Conservation (phyloP, 192 early-diverging fungal genomes). For the Powellomyces hirtus region DNA sequence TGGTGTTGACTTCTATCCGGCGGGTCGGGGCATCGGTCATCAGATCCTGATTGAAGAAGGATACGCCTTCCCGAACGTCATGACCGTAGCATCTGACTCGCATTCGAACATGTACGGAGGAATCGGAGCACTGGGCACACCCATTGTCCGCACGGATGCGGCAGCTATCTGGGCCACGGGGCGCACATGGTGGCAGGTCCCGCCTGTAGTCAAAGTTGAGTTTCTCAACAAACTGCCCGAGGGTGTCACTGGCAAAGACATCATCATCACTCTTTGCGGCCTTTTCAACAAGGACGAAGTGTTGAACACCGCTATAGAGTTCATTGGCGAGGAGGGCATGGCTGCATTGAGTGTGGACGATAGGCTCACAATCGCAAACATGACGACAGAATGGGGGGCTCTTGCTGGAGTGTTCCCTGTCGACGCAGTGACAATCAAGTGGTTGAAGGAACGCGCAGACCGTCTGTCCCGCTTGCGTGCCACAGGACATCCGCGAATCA, state of each 20-base stretch:
- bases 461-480: slow-evolving; percentile 28
- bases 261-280: slow-evolving; percentile 92
- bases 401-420: slow-evolving; percentile 95
- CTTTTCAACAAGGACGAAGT: slow-evolving; percentile 93
- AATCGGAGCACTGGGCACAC: slow-evolving; percentile 91
- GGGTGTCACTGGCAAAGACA: slow-evolving; percentile 95
- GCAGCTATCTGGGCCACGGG: slow-evolving; percentile 98
- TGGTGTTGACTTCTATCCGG: slow-evolving; percentile 88
- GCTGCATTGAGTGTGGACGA: slow-evolving; percentile 75
- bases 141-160: slow-evolving; percentile 96
- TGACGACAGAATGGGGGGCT: slow-evolving; percentile 99
- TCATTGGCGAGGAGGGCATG: slow-evolving; percentile 68
- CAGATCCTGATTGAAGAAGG: slow-evolving; percentile 98
- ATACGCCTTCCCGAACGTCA: slow-evolving; percentile 88
- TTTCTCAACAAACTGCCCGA: slow-evolving; percentile 71
- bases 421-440: slow-evolving; percentile 74
- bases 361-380: slow-evolving; percentile 94
- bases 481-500: slow-evolving; percentile 46
- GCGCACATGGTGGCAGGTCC: slow-evolving; percentile 98
- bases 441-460: slow-evolving; percentile 64
- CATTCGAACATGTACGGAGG: slow-evolving; percentile 99
- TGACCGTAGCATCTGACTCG: slow-evolving; percentile 97
- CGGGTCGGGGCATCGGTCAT: slow-evolving; percentile 96
- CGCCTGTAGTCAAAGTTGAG: slow-evolving; percentile 89
- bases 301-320: slow-evolving; percentile 96